phyloP scores from a whole-genome alignment of 495 filamentous ascomycete species.

The Hypoxylon cercidicola region DNA sequence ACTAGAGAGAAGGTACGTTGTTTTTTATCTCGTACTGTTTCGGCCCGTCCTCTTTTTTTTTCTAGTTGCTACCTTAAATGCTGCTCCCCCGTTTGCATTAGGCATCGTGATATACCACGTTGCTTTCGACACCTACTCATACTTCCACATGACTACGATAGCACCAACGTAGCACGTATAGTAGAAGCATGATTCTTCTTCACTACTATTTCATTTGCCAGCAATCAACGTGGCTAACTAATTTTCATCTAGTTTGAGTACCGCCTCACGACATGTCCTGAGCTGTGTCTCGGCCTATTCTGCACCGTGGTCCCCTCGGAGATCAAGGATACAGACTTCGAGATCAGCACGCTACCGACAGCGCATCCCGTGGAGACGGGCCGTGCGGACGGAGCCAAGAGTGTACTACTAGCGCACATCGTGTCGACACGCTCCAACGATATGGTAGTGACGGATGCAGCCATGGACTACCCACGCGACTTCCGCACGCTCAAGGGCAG shows the following conservation, averaged over 20 bases:
- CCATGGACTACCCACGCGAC: constrained; percentile 77
- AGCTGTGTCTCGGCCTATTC: constrained; percentile 84
- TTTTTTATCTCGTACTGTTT: constrained; percentile 15
- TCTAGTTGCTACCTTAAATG: background rate
- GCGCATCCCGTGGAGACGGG: constrained; percentile 60
- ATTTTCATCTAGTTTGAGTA: constrained; percentile 73
- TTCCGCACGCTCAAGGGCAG: constrained; percentile 60
- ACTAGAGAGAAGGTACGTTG: constrained; percentile 79
- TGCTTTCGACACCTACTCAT: background rate
- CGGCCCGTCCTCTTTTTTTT: background rate
- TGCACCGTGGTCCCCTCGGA: constrained; percentile 62
- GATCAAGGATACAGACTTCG: constrained; percentile 57
- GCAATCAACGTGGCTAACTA: constrained; percentile 4
- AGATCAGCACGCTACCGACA: constrained; percentile 58
- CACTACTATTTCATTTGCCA: constrained; percentile 12
- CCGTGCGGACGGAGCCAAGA: constrained; percentile 59
- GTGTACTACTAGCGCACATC: constrained; percentile 82
- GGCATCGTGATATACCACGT: constrained; percentile 8
- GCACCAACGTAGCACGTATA: background rate
- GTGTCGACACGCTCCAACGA: constrained; percentile 75
- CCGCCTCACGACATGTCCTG: constrained; percentile 79
- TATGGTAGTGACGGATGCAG: constrained; percentile 72
- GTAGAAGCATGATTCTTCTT: background rate
- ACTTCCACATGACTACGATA: background rate
- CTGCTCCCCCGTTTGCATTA: background rate